Percentiles rank a stretch among this genome's conserved stretches.
phyloP scores from a whole-genome alignment of 306 rosid genomes.

The Fagus sylvatica region DNA sequence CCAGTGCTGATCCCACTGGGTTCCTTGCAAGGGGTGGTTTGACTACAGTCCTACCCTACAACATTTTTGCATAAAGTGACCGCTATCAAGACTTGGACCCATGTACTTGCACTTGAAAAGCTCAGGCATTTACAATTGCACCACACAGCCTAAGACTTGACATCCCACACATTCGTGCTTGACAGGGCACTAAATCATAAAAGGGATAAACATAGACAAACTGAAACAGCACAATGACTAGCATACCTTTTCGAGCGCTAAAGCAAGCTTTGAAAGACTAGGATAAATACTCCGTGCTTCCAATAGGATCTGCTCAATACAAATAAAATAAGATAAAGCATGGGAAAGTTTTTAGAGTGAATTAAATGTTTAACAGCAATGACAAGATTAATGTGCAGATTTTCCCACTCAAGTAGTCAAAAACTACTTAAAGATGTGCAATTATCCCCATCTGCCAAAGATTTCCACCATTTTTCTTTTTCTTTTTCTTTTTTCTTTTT shows the following conservation, averaged over 20 bases:
- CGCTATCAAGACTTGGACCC: not conserved
- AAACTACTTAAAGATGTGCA: not conserved
- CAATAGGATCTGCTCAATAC: slow-evolving; percentile 69
- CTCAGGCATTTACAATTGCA: too few relatives aligned
- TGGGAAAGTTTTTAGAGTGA: not conserved
- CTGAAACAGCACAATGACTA: not conserved
- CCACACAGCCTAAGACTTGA: too few relatives aligned
- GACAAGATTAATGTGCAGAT: not conserved
- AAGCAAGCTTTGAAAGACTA: slow-evolving; percentile 81
- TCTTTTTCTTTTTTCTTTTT: not conserved
- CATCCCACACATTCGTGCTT: too few relatives aligned
- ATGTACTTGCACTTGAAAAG: not conserved
- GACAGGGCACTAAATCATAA: not conserved
- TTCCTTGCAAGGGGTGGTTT: too few relatives aligned
- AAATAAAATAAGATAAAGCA: slow-evolving; percentile 7
- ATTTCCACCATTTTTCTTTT: not conserved
- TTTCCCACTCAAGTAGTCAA: not conserved
- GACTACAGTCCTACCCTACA: too few relatives aligned
- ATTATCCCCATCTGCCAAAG: not conserved
- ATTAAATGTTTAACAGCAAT: not conserved
- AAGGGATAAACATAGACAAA: not conserved
- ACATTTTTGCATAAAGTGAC: too few relatives aligned
- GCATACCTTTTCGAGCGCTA: slow-evolving; percentile 93
- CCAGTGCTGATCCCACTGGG: too few relatives aligned
- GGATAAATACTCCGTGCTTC: slow-evolving; percentile 78